Conservation (phyloP, 2,329 filamentous ascomycete genomes). For the Colletotrichum lupini region DNA sequence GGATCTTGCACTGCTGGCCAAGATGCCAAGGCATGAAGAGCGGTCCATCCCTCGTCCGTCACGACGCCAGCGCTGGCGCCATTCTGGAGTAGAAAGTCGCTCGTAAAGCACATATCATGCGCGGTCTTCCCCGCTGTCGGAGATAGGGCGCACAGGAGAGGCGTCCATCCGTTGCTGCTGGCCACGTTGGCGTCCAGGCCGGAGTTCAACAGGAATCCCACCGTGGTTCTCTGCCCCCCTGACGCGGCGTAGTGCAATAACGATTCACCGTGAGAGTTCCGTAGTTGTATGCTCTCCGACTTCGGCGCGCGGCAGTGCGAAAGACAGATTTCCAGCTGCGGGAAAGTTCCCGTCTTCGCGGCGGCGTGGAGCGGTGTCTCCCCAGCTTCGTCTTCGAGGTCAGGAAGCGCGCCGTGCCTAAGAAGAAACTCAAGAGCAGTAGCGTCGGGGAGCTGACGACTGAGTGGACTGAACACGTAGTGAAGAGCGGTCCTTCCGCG, state of each 20-base stretch:
- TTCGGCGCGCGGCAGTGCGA: conserved; percentile 2
- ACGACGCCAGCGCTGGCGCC: conserved; percentile 36
- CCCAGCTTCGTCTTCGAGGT: conserved; percentile 36
- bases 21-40: conserved; percentile 39
- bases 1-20: background rate
- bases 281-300: conserved; percentile 4
- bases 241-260: conserved; percentile 44
- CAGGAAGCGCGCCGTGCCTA: conserved; percentile 36
- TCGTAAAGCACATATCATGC: conserved; percentile 19
- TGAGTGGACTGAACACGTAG: conserved; percentile 30
- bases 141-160: conserved; percentile 42
- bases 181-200: conserved; percentile 39
- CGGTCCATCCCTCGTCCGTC: conserved; percentile 42
- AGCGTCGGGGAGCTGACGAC: conserved; percentile 35
- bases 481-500: conserved; percentile 39
- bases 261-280: conserved; percentile 39
- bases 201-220: conserved; percentile 36
- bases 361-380: conserved; percentile 39
- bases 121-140: conserved; percentile 20
- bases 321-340: conserved; percentile 38
- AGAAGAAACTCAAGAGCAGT: conserved; percentile 29
- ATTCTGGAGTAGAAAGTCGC: conserved; percentile 38
- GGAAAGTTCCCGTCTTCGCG: conserved; percentile 32
- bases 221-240: conserved; percentile 36
- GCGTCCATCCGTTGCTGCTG: conserved; percentile 44